Base-by-base conservation (phyloP, 768 basidiomycete species). In the Suillus ampliporus region DNA sequence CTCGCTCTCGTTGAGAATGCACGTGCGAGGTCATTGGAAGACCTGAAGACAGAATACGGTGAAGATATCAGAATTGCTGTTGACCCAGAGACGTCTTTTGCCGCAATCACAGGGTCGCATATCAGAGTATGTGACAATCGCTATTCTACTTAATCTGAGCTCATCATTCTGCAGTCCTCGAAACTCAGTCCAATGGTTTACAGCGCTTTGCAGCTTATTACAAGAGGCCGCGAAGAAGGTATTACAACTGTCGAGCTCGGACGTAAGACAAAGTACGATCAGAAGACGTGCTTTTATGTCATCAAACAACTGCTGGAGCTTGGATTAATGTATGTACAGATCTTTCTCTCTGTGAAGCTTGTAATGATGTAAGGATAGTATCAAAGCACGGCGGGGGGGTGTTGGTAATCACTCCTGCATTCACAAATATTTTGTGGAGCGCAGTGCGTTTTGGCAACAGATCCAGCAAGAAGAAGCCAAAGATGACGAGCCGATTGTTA, bases 281-380 rank as follows among this genome's bases (percentile, higher is more conserved):
- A 92, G 71, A 95, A 95, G 75, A 91, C 91, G 2, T 92, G 92
- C 65, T 93, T 92, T 72, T 95, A 96, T 75, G 85, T 94, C 62
- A 85, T 94, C 61, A 86, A 87, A 66, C 88, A 92, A 67, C 79
- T 96, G 19, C 81, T 88, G 3, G 87, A 89, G 57, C 79, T 96
- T 58, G 87, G 85, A 69, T 79, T 92, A 44, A 84, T 95, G 91
- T 91, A 81, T 58, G 89, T 67, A 19, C 26, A 23, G 19, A 34
- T 43, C 51, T 28, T 58, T 61, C 50, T 14, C 44, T 40, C 38
- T 0, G 17, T 38, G n/a, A 14, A 65, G 31, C 9, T 56, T 65
- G 1, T 59, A 50, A 46, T 40, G 38, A 56, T 41, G 10, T 41
- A 58, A 63, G 48, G 59, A 6, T 61, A 93, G 89, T 53, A 84